A percentile compares a stretch with the other conserved stretches of the same genome.
Conservation (phyloP, 1,284 basidiomycete species). For the Microbotryomycetes sp. region DNA sequence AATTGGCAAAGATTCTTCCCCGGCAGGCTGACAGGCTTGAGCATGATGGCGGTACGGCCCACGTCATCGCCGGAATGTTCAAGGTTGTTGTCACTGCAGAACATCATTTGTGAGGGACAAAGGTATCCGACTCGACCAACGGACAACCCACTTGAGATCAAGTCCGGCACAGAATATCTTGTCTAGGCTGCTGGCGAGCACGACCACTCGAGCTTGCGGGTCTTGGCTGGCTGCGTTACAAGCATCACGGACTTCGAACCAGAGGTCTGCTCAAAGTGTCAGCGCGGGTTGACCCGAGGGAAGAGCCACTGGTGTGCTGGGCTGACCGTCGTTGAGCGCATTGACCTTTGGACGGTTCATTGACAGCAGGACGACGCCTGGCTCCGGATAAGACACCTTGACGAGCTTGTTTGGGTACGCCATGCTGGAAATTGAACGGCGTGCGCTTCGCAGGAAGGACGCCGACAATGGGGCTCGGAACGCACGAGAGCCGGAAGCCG, state of each 20-base stretch:
- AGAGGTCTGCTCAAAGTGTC: constrained; percentile 48
- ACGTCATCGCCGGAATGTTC: not conserved
- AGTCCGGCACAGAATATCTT: constrained; percentile 74
- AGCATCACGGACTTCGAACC: constrained; percentile 57
- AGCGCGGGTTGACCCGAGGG: constrained; percentile 1
- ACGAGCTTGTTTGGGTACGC: constrained; percentile 9
- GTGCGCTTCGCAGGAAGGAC: too few species aligned
- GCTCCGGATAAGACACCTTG: constrained; percentile 11
- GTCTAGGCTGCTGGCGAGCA: constrained; percentile 60
- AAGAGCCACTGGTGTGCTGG: not conserved
- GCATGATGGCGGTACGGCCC: constrained; percentile 42
- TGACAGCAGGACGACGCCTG: constrained; percentile 27
- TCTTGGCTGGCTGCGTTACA: constrained; percentile 51
- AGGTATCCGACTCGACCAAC: not conserved
- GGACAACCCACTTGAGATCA: constrained; percentile 53
- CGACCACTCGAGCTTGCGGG: constrained; percentile 58
- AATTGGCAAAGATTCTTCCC: constrained; percentile 47
- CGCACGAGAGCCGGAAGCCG: not conserved
- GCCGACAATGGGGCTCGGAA: too few species aligned
- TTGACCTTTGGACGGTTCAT: constrained; percentile 54
- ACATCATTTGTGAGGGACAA: constrained; percentile 12
- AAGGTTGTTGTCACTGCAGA: not conserved
- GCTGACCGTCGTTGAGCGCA: constrained; percentile 58
- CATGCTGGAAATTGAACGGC: too few species aligned
- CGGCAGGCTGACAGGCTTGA: constrained; percentile 52